Evolutionary conservation across 495 filamentous ascomycete species (phyloP).

Genomic region (Aspergillus heteromorphus): DNA sequence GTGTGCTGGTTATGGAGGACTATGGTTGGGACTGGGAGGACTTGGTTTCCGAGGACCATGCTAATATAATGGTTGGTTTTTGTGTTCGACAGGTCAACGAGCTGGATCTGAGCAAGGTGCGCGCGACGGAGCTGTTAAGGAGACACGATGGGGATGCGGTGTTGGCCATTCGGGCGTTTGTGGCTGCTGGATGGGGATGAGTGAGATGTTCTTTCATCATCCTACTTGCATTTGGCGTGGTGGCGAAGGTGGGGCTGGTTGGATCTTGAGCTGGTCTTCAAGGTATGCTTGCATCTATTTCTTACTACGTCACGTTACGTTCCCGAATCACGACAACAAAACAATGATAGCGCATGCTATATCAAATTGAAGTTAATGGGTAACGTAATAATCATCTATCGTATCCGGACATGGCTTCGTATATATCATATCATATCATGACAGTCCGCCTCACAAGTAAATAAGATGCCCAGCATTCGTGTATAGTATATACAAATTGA

Average conservation of each 20-base stretch:
- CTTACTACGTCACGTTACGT: background rate
- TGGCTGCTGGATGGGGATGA: slow-evolving; percentile 35
- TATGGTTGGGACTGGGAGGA: too few relatives aligned
- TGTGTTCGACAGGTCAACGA: slow-evolving; percentile 59
- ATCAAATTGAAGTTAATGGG: background rate
- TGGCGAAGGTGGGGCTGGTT: too few relatives aligned
- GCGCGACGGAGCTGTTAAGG: slow-evolving; percentile 79
- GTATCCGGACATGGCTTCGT: background rate
- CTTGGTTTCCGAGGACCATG: too few relatives aligned
- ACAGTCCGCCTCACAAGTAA: background rate
- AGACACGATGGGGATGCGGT: slow-evolving; percentile 72
- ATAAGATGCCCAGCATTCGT: background rate
- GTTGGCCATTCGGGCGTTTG: slow-evolving; percentile 62
- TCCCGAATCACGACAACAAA: too few relatives aligned
- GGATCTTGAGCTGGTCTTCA: background rate
- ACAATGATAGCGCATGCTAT: background rate
- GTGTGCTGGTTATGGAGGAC: too few relatives aligned
- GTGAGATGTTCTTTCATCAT: too few relatives aligned
- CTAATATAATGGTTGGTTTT: slow-evolving; percentile 9
- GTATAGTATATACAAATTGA: too few relatives aligned
- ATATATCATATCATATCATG: background rate
- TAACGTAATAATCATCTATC: background rate
- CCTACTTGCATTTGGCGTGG: too few relatives aligned
- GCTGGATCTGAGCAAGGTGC: slow-evolving; percentile 69
- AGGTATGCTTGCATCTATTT: background rate